Evolutionary conservation across 495 filamentous ascomycete species (phyloP), one percentile per base, ranked within the genome.

Genomic region (Penicillium ucsense): DNA sequence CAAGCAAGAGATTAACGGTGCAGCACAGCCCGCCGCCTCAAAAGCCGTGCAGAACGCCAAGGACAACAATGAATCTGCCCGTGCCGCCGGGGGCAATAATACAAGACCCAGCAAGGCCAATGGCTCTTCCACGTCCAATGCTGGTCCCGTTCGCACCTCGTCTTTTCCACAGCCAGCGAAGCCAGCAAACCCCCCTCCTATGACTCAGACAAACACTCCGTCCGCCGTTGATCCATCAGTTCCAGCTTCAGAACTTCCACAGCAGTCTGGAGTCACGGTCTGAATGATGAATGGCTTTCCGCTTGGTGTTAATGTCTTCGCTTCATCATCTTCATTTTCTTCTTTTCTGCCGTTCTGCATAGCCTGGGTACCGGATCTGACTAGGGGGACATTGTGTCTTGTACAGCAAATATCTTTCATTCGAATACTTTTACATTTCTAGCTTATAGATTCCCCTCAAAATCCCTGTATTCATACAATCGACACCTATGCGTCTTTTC

Each of bases 11-110:
- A 5, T 51, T 6, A 45, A 35, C 41, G 49, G 57, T 45, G 50
- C 41, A 64, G 30, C 54, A 66, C 20, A 52, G 71, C 49, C 62
- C 8, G 58, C 55, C 20, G 58, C 55, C 20, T 57, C 55, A 38
- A 70, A 73, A 51, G 73, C 75, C 37, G 69, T 76, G 28, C 72
- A 77, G 47, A 76, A 76, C 33, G 76, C 75, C 9, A 76, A 74
- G 47, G 63, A 69, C 31, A 75, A 74, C 30, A 74, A 68, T 40
- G 65, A 72, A 41, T 56, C 69, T 35, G 72, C 72, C 38, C 57
- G 65, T 37, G 73, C 72, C 8, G 72, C 72, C 31, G 65, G 59
- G 12, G 56, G 73, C 11, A 61, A 59, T 10, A 53, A 55, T 20
- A 46, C 51, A 4, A 48, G 68, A n/a, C 48, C 43, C 3, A 2